Evolutionary conservation across 352 stramenopile genomes (phyloP).

Genomic region (Phytopythium kandeliae): DNA sequence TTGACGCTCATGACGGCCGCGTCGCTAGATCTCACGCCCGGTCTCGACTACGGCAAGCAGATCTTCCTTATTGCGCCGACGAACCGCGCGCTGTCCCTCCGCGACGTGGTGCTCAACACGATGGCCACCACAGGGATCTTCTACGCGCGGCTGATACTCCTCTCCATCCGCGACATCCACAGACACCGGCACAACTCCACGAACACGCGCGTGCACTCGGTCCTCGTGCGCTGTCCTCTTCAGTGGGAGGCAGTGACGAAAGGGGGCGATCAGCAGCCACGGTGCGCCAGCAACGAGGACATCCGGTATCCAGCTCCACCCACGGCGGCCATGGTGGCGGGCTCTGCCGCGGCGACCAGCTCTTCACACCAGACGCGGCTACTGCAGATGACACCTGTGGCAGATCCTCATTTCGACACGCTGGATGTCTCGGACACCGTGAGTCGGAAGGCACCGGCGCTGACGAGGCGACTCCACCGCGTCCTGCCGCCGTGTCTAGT

Average conservation of each 20-base stretch:
- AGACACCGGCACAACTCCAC: not conserved
- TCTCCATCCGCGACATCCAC: not conserved
- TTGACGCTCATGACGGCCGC: not conserved
- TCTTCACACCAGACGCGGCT: not conserved
- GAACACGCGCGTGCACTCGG: not conserved
- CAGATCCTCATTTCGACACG: not conserved
- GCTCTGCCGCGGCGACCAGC: not conserved
- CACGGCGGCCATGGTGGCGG: not conserved
- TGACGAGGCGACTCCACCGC: not conserved
- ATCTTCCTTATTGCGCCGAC: not conserved
- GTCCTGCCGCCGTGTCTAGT: not conserved
- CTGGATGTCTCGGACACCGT: not conserved
- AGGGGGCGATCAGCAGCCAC: not conserved
- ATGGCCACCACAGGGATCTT: constrained; percentile 3
- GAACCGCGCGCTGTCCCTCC: not conserved
- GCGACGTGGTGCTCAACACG: constrained; percentile 5
- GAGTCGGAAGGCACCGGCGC: not conserved
- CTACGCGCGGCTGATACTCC: not conserved
- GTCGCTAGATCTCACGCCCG: constrained; percentile 1
- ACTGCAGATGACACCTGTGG: not conserved
- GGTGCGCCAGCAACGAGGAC: not conserved
- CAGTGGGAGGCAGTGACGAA: not conserved
- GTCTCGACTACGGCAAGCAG: not conserved
- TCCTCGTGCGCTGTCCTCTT: not conserved
- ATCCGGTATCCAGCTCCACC: not conserved